phyloP scores from a whole-genome alignment of 2,329 filamentous ascomycete species.

The Sphaerostilbella broomeana region DNA sequence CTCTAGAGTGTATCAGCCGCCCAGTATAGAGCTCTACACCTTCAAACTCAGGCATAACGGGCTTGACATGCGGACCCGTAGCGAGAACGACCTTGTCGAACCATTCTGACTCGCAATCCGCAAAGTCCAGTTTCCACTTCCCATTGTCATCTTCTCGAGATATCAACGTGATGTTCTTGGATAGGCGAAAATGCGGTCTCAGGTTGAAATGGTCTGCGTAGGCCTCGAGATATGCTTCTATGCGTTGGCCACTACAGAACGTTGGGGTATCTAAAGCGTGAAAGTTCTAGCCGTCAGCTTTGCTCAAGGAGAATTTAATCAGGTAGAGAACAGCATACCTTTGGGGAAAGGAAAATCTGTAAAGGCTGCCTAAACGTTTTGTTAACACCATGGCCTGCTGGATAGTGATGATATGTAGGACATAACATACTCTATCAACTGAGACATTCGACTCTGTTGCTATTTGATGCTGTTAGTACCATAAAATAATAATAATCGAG shows the following conservation, averaged over 20 bases:
- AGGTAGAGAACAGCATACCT: slow-evolving; percentile 11
- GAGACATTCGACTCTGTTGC: slow-evolving; percentile 24
- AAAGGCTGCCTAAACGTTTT: slow-evolving; percentile 1
- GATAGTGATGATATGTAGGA: neutral
- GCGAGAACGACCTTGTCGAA: slow-evolving; percentile 36
- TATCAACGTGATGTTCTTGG: slow-evolving; percentile 19
- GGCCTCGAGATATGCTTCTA: slow-evolving; percentile 28
- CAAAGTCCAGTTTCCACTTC: slow-evolving; percentile 26
- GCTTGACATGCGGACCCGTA: slow-evolving; percentile 29
- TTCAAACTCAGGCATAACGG: slow-evolving; percentile 31
- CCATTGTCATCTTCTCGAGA: slow-evolving; percentile 10
- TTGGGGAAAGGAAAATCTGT: slow-evolving; percentile 31
- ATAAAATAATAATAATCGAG: neutral
- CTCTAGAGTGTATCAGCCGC: slow-evolving; percentile 17
- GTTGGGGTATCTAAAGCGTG: slow-evolving; percentile 16
- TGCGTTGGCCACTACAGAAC: slow-evolving; percentile 20
- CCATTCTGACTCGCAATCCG: slow-evolving; percentile 15
- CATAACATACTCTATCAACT: slow-evolving; percentile 15
- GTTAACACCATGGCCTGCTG: neutral
- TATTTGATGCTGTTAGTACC: no score
- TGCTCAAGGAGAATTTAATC: neutral
- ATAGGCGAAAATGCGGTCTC: slow-evolving; percentile 22
- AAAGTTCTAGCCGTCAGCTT: slow-evolving; percentile 1
- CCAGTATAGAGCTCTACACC: slow-evolving; percentile 28
- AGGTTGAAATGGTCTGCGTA: slow-evolving; percentile 31